phyloP scores from a whole-genome alignment of 108 stramenopile genomes.

The Bacterosira constricta region DNA sequence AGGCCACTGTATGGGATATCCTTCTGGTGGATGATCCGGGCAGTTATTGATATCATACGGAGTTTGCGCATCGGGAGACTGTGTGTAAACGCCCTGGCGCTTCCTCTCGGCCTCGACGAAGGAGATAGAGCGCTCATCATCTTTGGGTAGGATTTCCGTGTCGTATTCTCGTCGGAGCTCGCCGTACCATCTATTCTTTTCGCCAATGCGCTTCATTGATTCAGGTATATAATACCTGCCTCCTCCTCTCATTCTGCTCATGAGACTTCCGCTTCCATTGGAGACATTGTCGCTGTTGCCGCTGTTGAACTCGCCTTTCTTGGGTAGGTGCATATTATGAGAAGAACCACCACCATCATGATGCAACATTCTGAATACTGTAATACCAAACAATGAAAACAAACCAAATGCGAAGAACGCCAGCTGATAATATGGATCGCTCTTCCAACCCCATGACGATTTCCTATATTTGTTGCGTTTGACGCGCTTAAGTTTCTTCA shows the following conservation, averaged over 20 bases:
- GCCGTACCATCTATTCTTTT: constrained; percentile 59
- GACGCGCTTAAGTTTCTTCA: constrained; percentile 2
- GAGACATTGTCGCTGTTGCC: not conserved
- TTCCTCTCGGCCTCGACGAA: constrained; percentile 16
- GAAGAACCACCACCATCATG: not conserved
- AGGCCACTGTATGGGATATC: constrained; percentile 83
- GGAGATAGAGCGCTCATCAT: constrained; percentile 38
- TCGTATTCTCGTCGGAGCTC: constrained; percentile 61
- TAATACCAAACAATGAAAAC: constrained; percentile 18
- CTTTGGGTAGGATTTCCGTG: constrained; percentile 48
- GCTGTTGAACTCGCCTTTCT: not conserved
- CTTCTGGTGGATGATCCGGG: constrained; percentile 69
- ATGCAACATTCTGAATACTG: constrained; percentile 9
- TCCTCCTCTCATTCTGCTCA: constrained; percentile 25
- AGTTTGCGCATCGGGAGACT: constrained; percentile 21
- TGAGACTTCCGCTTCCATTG: not conserved
- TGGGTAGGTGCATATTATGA: constrained; percentile 10
- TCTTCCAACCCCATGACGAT: not conserved
- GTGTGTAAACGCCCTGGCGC: constrained; percentile 24
- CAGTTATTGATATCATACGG: constrained; percentile 76
- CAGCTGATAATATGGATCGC: not conserved
- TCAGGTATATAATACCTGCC: constrained; percentile 58
- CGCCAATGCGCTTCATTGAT: constrained; percentile 62
- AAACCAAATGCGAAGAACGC: constrained; percentile 21
- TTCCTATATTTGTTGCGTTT: not conserved